Base-by-base conservation (phyloP, 208 protist genomes). In the Trypanosoma cruzi region DNA sequence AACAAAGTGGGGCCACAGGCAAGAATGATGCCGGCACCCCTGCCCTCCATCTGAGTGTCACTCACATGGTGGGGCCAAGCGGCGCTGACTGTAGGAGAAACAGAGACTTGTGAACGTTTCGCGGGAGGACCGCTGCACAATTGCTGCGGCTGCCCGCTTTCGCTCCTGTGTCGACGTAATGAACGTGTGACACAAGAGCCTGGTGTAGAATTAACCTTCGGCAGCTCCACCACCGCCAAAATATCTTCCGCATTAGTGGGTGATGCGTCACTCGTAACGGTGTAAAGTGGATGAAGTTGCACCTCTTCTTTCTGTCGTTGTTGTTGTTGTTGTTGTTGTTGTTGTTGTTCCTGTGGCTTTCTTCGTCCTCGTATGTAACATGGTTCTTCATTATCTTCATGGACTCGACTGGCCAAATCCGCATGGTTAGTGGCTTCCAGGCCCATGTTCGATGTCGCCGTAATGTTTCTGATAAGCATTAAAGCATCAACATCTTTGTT, bases 1-100 rank as follows among this genome's bases (percentile, higher is more conserved):
- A 80, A 84, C 1, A 90, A 64, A 0, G 88, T 93, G 26, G 88
- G 85, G 46, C 88, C 88, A 50, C 81, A 89, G 11, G 88, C 77
- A 11, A 94, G 66, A 32, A 75, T 48, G 37, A 94, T 91, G 36
- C 76, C 80, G 26, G 76, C 81, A 1, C 64, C 70, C 29, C 73
- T 61, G 7, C 86, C 86, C 24, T 66, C 46, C 31, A 81, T 46
- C 29, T 85, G 71, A 46, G 28, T 10, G 58, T 48, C 56, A 73
- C 40, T 34, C 37, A 40, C 40, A 24, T 18, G n/a, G 37, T 58
- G n/a, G 0, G 60, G 18, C 22, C 63, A 20, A 18, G 62, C 70
- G 10, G 62, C 63, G 52, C 70, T 69, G 20, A 63, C 29, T 29
- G 62, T 75, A 24, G 57, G 67, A 22, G 67, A 65, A 31, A 3